Evolutionary conservation across 2,329 filamentous ascomycete species (phyloP), one percentile per base, ranked within the genome.

Genomic region (Achaetomium macrosporum): DNA sequence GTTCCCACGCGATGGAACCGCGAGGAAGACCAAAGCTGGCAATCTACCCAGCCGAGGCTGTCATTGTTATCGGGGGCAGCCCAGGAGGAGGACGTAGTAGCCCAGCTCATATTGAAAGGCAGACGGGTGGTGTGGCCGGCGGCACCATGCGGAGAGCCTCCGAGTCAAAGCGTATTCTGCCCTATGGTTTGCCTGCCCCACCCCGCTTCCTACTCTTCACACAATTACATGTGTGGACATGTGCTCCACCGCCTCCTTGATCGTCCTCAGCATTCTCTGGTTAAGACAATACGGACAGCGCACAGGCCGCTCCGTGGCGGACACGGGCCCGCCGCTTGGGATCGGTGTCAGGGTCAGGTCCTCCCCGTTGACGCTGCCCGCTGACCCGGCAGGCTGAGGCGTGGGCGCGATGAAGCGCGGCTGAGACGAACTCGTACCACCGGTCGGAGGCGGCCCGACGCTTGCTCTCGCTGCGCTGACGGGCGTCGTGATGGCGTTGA

Each of bases 231-330:
- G 80, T 2, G 78, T 82, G 11, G 79, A 79, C 72, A 83, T 71
- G 61, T 83, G 80, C 64, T 83, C 80, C 3, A 83, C 79, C 5
- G 80, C 78, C 63, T 83, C 80, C 65, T 80, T 82, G 42, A 83
- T 79, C 1, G 73, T 78, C 16, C 79, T 71, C 47, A 83, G 70
- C 78, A 83, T 81, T 6, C 80, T 73, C 59, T 81, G 76, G 58
- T 83, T 83, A 35, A 83, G 73, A 56, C 80, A 83, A 58, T 81
- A 83, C 1, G 80, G 80, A 57, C 80, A 83, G 16, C 79, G 72
- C 29, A 81, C 64, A 2, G 79, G 77, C 17, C 73, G 66, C 35
- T 82, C 76, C 31, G 71, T 69, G 6, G 67, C 65, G 4, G 74
- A 69, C 29, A 77, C 63, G 8, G 76, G 73, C 4, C 68, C 72